phyloP scores from a whole-genome alignment of 331 rosid species.

The Prunus yedoensis region DNA sequence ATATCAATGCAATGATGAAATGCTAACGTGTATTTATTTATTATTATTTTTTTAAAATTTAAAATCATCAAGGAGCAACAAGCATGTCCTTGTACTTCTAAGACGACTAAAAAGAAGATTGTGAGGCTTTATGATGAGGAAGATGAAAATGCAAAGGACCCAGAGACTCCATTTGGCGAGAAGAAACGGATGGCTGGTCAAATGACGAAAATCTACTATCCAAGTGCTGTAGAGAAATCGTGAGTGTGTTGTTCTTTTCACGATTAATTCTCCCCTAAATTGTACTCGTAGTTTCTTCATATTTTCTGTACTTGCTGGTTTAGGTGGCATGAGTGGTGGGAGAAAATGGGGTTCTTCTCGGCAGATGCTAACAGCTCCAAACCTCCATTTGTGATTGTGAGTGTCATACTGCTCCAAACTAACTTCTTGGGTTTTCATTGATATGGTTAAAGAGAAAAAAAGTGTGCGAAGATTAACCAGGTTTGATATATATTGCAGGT shows the following conservation, averaged over 20 bases:
- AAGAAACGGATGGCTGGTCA: constrained; percentile 70
- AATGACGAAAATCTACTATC: constrained; percentile 77
- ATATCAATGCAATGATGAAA: background rate
- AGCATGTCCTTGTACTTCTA: constrained; percentile 46
- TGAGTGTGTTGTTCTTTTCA: constrained; percentile 36
- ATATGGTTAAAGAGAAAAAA: background rate
- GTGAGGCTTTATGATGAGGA: constrained; percentile 62
- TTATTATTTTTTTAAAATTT: background rate
- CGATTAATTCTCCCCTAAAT: background rate
- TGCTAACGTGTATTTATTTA: background rate
- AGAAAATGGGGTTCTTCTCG: constrained; percentile 66
- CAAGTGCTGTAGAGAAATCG: constrained; percentile 80
- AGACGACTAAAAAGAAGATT: constrained; percentile 70
- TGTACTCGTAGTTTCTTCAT: constrained; percentile 9
- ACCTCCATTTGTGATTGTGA: constrained; percentile 81
- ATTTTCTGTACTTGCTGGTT: constrained; percentile 21
- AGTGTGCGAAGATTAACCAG: background rate
- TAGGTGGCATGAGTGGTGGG: constrained; percentile 99
- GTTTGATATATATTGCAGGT: constrained; percentile 51
- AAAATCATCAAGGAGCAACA: constrained; percentile 51
- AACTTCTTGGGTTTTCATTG: background rate
- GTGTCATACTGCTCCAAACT: constrained; percentile 19
- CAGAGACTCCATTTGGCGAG: constrained; percentile 66
- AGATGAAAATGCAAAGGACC: constrained; percentile 77
- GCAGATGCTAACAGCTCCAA: constrained; percentile 88